Percentiles rank a stretch among this genome's conserved stretches.
These are phyloP conservation scores for Salvia hispanica DNA, from an alignment of 257 asterid genomes.

Conservation along the genomic window DNA sequence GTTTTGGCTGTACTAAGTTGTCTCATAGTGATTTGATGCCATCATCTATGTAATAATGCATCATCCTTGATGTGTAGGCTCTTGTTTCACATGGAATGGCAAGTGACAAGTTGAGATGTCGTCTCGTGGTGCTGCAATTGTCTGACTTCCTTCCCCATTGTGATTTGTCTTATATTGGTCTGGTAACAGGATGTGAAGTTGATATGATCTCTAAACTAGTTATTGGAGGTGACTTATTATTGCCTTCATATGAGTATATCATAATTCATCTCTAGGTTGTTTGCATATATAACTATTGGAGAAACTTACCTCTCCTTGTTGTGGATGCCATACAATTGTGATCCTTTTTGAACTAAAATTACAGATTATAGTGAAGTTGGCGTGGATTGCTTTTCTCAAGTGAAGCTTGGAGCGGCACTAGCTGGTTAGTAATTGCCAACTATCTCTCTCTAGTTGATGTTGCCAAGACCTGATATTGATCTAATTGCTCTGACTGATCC, in stretches of 20 bases:
- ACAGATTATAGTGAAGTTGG: constrained; percentile 57
- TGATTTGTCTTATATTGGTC: constrained; percentile 67
- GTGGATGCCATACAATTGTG: constrained; percentile 3
- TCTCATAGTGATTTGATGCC: constrained; percentile 24
- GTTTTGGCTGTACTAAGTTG: constrained; percentile 37
- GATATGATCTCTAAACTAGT: constrained; percentile 43
- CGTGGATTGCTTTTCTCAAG: constrained; percentile 67
- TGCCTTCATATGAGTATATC: constrained; percentile 24
- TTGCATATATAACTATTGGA: constrained; percentile 15
- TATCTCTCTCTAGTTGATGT: constrained; percentile 28
- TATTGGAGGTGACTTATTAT: constrained; percentile 54
- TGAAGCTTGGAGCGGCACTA: constrained; percentile 78
- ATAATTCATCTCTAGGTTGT: constrained; percentile 22
- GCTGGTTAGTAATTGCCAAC: constrained; percentile 54
- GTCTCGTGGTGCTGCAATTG: constrained; percentile 55
- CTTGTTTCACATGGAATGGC: constrained; percentile 62
- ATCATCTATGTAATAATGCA: constrained; percentile 25
- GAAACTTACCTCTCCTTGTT: constrained; percentile 20
- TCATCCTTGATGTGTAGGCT: constrained; percentile 59
- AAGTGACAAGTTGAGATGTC: constrained; percentile 42
- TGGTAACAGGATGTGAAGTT: constrained; percentile 65
- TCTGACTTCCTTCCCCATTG: constrained; percentile 60
- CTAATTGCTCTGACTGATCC: constrained; percentile 32
- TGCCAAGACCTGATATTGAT: constrained; percentile 30
- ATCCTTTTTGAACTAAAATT: constrained; percentile 26